A percentile compares a stretch with the other conserved stretches of the same genome.
Conservation (phyloP, 345 rosid species). For the Kernera saxatilis region DNA sequence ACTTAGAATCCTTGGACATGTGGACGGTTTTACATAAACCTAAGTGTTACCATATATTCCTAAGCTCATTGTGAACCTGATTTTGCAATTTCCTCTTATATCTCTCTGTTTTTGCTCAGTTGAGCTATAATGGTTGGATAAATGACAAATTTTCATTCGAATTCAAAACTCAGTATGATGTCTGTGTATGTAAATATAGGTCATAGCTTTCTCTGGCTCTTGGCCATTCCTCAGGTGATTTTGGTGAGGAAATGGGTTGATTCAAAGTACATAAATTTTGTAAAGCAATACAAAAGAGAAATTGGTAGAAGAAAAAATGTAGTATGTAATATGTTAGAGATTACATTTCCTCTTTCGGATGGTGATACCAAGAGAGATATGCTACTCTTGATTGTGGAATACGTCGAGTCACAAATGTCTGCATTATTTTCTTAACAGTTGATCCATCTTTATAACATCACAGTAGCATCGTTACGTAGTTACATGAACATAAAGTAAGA, state of each 20-base stretch:
- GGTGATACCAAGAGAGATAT: neutral
- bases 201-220: neutral
- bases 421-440: neutral
- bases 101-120: no score
- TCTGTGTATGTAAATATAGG: no score
- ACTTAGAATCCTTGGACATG: no score
- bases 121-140: no score
- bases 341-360: neutral
- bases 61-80: no score
- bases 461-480: neutral
- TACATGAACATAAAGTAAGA: neutral
- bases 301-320: neutral
- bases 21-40: no score
- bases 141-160: no score
- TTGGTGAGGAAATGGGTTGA: constrained; percentile 49
- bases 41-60: no score
- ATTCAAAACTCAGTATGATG: no score
- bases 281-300: neutral
- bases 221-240: constrained; percentile 43
- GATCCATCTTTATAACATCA: neutral
- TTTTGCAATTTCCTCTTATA: no score
- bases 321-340: neutral
- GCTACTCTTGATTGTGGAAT: neutral
- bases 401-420: neutral
- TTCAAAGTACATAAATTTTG: neutral